A percentile compares a stretch with the other conserved stretches of the same genome.
Evolutionary conservation across 192 early-diverging fungal genomes (phyloP).

Genomic region (Polychytrium aggregatum): DNA sequence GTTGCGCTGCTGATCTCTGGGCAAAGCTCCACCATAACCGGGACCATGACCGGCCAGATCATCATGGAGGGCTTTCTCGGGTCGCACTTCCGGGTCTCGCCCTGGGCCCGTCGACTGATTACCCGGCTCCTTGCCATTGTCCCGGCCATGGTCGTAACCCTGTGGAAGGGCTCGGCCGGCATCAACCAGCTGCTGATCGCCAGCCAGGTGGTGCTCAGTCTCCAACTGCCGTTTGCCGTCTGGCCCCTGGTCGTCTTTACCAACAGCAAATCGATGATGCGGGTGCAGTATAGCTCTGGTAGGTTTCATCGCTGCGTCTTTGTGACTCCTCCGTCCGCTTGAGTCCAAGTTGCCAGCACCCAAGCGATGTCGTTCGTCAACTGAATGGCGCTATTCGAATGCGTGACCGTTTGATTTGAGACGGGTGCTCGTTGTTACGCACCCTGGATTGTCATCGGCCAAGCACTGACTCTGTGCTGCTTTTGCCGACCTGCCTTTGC

Average conservation of each 20-base stretch:
- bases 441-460: no score
- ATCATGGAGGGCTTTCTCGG: constrained; percentile 67
- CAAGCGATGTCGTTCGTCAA: no score
- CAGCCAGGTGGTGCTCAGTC: constrained; percentile 62
- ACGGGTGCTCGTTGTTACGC: no score
- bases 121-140: constrained; percentile 60
- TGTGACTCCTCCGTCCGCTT: no score
- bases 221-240: constrained; percentile 74
- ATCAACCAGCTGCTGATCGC: constrained; percentile 49
- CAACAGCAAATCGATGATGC: constrained; percentile 21
- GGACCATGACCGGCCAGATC: constrained; percentile 70
- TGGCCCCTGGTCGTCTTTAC: constrained; percentile 72
- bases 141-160: constrained; percentile 58
- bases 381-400: no score
- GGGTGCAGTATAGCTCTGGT: no score
- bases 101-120: constrained; percentile 57
- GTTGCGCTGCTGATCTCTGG: constrained; percentile 62
- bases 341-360: no score
- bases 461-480: no score
- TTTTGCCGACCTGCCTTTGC: no score
- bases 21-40: constrained; percentile 67
- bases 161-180: constrained; percentile 46
- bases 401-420: no score
- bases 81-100: constrained; percentile 10
- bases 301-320: no score